Conservation (phyloP, 208 protist genomes). For the Trichomonas tenax region DNA sequence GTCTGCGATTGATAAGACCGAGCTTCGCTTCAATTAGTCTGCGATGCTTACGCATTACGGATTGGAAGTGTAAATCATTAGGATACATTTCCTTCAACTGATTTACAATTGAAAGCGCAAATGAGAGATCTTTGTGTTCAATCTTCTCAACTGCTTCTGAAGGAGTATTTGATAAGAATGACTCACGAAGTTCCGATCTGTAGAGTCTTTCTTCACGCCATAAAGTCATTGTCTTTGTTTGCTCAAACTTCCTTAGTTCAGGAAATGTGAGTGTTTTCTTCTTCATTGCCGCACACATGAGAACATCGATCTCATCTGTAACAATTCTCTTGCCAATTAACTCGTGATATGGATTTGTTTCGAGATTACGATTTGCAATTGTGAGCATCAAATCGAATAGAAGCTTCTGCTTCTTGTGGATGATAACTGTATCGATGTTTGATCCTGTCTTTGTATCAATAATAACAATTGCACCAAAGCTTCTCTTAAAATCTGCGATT, state of each 20-base stretch:
- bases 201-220: not conserved
- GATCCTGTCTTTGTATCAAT: not conserved
- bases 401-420: not conserved
- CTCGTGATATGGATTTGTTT: not conserved
- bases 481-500: not conserved
- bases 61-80: not conserved
- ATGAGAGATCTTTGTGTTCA: not conserved
- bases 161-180: not conserved
- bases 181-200: not conserved
- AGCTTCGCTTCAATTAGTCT: not conserved
- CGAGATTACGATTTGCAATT: not conserved
- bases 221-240: not conserved
- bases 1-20: not conserved
- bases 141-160: not conserved
- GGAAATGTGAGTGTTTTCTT: not conserved
- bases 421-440: not conserved
- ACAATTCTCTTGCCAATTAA: not conserved
- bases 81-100: not conserved
- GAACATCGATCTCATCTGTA: not conserved
- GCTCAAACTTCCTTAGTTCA: not conserved
- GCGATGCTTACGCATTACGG: not conserved
- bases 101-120: not conserved
- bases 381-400: not conserved
- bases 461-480: not conserved
- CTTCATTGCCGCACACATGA: not conserved